Base-by-base conservation (phyloP, 2,329 filamentous ascomycete species). In the Colletotrichum limetticola region DNA sequence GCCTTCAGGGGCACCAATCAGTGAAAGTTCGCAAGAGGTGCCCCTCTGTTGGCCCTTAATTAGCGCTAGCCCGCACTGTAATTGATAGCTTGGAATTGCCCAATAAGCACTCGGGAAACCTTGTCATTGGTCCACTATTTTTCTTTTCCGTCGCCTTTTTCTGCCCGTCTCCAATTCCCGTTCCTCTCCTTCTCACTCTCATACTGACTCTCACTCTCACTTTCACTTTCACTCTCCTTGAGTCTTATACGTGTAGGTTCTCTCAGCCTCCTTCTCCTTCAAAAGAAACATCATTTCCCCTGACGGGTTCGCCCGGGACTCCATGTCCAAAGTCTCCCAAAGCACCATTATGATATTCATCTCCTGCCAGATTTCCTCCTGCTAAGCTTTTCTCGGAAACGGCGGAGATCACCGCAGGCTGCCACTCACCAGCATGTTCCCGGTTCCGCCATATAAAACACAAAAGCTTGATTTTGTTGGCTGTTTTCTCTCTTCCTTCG, bases 41-140 rank as follows among this genome's bases (percentile, higher is more conserved):
- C 53, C 63, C 68, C 26, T 46, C 37, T 32, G 5, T 53, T 53
- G 49, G 56, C 66, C 56, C 55, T 72, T 70, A 66, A 72, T 72
- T 70, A 72, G 66, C 60, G 60, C 59, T 66, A 69, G 55, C 66
- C 66, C 26, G 42, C 46, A 72, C 55, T 65, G 55, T 56, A 49
- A 69, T 64, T 69, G 53, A 60, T 61, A 61, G 30, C 26, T 28
- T 35, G 35, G 35, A 26, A 64, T 57, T 26, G 66, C 42, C 52
- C 60, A 69, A 65, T 65, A 60, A 52, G 42, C 19, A 5, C 19
- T 22, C 42, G 42, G 42, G 19, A 49, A 49, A 22, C 42, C 19
- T 22, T n/a, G 19, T 22, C 8, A n/a, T n/a, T 9, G 42, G 7
- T 1, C 28, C 37, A 63, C 35, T 46, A 8, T 5, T 61, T 2